phyloP scores from a whole-genome alignment of 2,329 filamentous ascomycete species.

The Colletotrichum costaricense region DNA sequence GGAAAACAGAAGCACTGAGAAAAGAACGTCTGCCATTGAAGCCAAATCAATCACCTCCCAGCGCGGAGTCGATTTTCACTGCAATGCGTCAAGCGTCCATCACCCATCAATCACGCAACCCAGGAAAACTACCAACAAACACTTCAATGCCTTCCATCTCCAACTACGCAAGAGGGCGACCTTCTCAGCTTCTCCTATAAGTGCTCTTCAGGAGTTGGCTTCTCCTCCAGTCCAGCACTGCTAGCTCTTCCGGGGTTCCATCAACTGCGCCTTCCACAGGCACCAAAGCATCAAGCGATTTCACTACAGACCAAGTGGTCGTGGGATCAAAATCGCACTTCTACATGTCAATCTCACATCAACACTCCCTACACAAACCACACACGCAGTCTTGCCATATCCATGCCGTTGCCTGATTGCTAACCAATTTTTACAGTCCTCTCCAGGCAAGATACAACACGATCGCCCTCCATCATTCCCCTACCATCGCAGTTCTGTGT shows the following conservation, averaged over 20 bases:
- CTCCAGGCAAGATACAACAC: conserved; percentile 17
- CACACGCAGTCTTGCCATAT: neutral
- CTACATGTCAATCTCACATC: neutral
- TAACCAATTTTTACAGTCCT: conserved; percentile 28
- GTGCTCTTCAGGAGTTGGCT: conserved; percentile 8
- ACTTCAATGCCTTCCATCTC: conserved; percentile 2
- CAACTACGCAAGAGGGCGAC: neutral
- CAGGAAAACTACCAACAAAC: neutral
- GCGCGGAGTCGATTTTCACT: neutral
- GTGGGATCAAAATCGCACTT: neutral
- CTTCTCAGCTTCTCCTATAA: conserved; percentile 6
- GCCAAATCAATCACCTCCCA: neutral
- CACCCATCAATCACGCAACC: neutral
- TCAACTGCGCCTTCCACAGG: neutral
- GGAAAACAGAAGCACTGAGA: neutral
- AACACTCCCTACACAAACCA: conserved; percentile 3
- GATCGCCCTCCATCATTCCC: conserved; percentile 18
- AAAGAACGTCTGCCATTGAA: neutral
- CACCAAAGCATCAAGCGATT: neutral
- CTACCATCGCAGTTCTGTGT: conserved; percentile 15
- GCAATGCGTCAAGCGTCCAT: neutral
- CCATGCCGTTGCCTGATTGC: conserved; percentile 9
- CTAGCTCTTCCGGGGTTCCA: neutral
- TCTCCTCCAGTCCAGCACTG: neutral
- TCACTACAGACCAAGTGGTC: conserved; percentile 17